Evolutionary conservation across 805 yeast genomes (phyloP), one percentile per base, ranked within the genome.

Genomic region (Kockiozyma suomiensis): DNA sequence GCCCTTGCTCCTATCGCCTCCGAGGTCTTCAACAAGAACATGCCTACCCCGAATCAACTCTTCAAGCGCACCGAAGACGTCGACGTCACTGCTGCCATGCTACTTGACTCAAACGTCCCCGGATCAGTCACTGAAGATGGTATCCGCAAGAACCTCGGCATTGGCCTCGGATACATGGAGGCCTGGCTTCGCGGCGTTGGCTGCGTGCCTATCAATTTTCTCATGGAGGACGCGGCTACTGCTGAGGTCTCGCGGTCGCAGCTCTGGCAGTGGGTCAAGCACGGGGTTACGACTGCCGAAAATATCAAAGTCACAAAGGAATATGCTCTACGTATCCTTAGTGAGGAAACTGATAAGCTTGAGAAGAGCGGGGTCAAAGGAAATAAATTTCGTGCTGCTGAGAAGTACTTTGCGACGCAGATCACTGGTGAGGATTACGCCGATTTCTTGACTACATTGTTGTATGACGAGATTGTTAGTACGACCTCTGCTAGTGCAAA

Each of bases 181-280:
- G 88, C 88, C 37, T 85, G 89, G 89, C 82, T 85, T 68, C 78
- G 87, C 62, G 86, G 87, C 56, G 75, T 82, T 59, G 90, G 90
- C 10, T 85, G 88, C 73, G 88, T 85, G 57, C 89, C 90, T 64
- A 85, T 85, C 75, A 84, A 86, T 78, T 83, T 79, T 74, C 77
- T 85, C 74, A 85, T 85, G 90, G 90, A 85, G 76, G 90, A 85
- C 69, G 90, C 90, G 35, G 90, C 89, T 54, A 85, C 89, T 56
- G 90, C 89, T 53, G 90, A 85, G 73, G 89, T 85, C n/a, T 85
- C 88, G 30, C 80, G 90, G 69, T 79, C 86, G 35, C 87, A 84
- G 75, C 80, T 85, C 68, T 82, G 86, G 82, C 88, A 86, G 72
- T 86, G 91, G 91, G 86, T 85, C 55, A 81, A 81, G 62, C 88